phyloP scores from a whole-genome alignment of 2,329 filamentous ascomycete species.

The Monosporascus sp. region DNA sequence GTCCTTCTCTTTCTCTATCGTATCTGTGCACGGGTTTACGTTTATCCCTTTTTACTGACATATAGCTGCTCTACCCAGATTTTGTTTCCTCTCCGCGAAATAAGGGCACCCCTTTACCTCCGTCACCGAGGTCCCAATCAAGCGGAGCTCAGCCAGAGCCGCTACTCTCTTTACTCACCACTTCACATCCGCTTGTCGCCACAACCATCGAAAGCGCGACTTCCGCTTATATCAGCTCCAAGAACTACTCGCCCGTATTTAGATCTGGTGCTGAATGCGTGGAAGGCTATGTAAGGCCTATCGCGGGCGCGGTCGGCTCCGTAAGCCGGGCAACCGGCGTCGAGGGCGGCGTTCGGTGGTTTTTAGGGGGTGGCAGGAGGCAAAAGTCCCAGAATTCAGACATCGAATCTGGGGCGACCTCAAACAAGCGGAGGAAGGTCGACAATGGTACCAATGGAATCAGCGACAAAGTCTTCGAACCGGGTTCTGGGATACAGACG shows the following conservation, averaged over 20 bases:
- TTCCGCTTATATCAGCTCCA: conserved; percentile 79
- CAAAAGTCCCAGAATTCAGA: conserved; percentile 43
- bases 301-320: conserved; percentile 80
- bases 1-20: neutral
- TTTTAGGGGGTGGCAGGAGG: conserved; percentile 58
- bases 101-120: conserved; percentile 36
- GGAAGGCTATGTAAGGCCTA: conserved; percentile 79
- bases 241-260: conserved; percentile 85
- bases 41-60: conserved; percentile 6
- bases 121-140: conserved; percentile 31
- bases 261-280: conserved; percentile 88
- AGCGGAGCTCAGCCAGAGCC: conserved; percentile 63
- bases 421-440: conserved; percentile 56
- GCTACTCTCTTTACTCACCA: conserved; percentile 78
- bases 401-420: conserved; percentile 39
- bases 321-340: conserved; percentile 83
- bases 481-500: conserved; percentile 21
- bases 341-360: conserved; percentile 81
- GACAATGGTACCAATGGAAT: conserved; percentile 24
- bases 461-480: conserved; percentile 27
- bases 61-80: conserved; percentile 37
- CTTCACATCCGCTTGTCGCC: conserved; percentile 79
- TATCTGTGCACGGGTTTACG: neutral
- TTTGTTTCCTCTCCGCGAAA: conserved; percentile 60
- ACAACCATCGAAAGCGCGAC: conserved; percentile 80